These are phyloP conservation scores for Naegleria lovaniensis DNA, from an alignment of 208 protist genomes.

Conservation along the genomic window DNA sequence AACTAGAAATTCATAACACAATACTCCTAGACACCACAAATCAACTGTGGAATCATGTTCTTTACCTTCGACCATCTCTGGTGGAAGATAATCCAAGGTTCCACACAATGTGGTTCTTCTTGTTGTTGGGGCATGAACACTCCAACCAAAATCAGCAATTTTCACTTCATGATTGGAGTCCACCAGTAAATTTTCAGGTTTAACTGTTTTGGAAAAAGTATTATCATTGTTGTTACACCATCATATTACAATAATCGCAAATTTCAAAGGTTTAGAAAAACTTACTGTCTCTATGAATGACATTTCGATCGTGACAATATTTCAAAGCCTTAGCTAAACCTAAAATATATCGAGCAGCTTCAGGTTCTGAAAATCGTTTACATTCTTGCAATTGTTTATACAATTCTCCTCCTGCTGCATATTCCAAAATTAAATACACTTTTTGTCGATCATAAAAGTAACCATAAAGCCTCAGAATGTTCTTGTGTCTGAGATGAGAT, in stretches of 20 bases:
- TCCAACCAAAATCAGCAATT: constrained; percentile 99
- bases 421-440: constrained; percentile 98
- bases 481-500: constrained; percentile 92
- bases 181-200: background rate
- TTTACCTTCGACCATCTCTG: constrained; percentile 89
- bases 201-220: background rate
- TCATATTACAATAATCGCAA: too few species aligned
- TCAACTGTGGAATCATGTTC: constrained; percentile 79
- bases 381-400: constrained; percentile 90
- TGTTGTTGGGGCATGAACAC: constrained; percentile 86
- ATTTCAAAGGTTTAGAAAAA: constrained; percentile 60
- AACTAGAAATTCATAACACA: constrained; percentile 92
- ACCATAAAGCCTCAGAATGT: constrained; percentile 93
- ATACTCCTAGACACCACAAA: constrained; percentile 91
- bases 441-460: constrained; percentile 96
- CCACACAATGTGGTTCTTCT: constrained; percentile 87
- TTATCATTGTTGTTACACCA: background rate
- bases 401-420: constrained; percentile 92
- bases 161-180: constrained; percentile 78
- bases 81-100: constrained; percentile 98
- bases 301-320: constrained; percentile 93
- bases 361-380: constrained; percentile 68
- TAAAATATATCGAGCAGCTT: constrained; percentile 53
- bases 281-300: constrained; percentile 93
- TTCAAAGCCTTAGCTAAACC: constrained; percentile 58